A percentile compares a stretch with the other conserved stretches of the same genome.
phyloP scores from a whole-genome alignment of 306 rosid species.

The Parietaria judaica region DNA sequence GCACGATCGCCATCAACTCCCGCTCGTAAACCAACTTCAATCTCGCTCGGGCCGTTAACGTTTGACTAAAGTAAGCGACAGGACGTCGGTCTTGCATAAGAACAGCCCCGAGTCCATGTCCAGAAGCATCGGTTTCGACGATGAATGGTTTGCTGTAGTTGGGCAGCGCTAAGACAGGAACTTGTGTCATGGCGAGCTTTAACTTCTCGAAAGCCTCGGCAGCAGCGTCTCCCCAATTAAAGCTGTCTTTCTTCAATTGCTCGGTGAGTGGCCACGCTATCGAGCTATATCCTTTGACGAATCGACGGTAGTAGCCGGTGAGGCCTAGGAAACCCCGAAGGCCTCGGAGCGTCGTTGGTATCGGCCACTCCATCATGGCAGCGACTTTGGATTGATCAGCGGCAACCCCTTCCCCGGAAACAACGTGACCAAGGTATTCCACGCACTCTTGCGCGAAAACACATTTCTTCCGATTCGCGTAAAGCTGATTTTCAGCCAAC shows the following conservation, averaged over 20 bases:
- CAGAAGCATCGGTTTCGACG: no score
- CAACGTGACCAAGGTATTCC: constrained; percentile 4
- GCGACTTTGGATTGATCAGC: not conserved
- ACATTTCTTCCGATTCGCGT: not conserved
- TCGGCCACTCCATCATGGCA: not conserved
- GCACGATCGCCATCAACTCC: no score
- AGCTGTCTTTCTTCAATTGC: not conserved
- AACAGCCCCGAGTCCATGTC: no score
- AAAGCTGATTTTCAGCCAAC: not conserved
- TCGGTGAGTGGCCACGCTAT: not conserved
- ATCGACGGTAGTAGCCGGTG: not conserved
- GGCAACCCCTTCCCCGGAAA: not conserved
- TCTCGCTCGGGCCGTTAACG: no score
- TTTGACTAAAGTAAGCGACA: no score
- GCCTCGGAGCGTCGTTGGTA: not conserved
- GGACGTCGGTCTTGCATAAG: no score
- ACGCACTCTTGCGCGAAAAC: fast-evolving
- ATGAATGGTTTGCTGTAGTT: no score
- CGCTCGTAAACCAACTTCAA: no score
- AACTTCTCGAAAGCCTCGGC: no score
- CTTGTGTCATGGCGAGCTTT: no score
- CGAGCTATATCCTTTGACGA: not conserved
- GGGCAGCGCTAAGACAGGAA: no score
- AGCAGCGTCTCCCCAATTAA: not conserved
- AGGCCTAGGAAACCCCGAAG: not conserved